Evolutionary conservation across 495 filamentous ascomycete genomes (phyloP).

Genomic region (Penicillium tannophilum): DNA sequence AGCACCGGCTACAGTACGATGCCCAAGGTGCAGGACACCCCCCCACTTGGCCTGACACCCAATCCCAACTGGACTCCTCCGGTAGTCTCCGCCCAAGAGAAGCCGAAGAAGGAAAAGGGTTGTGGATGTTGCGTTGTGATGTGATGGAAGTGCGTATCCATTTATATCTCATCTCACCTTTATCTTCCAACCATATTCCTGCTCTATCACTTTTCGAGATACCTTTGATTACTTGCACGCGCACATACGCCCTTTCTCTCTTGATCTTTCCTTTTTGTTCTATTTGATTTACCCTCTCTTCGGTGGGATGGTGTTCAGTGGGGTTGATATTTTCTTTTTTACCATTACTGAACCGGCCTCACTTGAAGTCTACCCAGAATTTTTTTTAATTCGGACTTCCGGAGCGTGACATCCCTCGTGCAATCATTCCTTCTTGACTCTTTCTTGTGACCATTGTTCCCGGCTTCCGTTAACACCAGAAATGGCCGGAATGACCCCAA

Average conservation of each 20-base stretch:
- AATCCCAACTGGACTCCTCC: slow-evolving; percentile 43
- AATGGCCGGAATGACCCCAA: slow-evolving; percentile 6
- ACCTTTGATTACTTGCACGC: slow-evolving; percentile 17
- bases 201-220: slow-evolving; percentile 11
- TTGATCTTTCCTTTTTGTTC: slow-evolving; percentile 18
- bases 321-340: slow-evolving; percentile 25
- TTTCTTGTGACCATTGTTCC: slow-evolving; percentile 18
- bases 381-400: slow-evolving; percentile 20
- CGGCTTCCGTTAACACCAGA: neutral
- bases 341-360: slow-evolving; percentile 14
- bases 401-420: slow-evolving; percentile 21
- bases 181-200: neutral
- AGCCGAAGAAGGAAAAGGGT: slow-evolving; percentile 45
- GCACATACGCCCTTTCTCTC: slow-evolving; percentile 6
- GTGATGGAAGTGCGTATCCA: slow-evolving; percentile 32
- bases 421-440: slow-evolving; percentile 22
- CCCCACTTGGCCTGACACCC: slow-evolving; percentile 35
- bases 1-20: slow-evolving; percentile 54
- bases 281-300: slow-evolving; percentile 29
- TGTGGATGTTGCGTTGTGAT: slow-evolving; percentile 58
- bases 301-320: slow-evolving; percentile 44
- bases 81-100: slow-evolving; percentile 39
- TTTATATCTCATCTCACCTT: slow-evolving; percentile 1
- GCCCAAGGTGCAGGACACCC: slow-evolving; percentile 52
- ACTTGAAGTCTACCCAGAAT: slow-evolving; percentile 16